Base-by-base conservation (phyloP, 352 stramenopile species). In the Phytophthora kernoviae region DNA sequence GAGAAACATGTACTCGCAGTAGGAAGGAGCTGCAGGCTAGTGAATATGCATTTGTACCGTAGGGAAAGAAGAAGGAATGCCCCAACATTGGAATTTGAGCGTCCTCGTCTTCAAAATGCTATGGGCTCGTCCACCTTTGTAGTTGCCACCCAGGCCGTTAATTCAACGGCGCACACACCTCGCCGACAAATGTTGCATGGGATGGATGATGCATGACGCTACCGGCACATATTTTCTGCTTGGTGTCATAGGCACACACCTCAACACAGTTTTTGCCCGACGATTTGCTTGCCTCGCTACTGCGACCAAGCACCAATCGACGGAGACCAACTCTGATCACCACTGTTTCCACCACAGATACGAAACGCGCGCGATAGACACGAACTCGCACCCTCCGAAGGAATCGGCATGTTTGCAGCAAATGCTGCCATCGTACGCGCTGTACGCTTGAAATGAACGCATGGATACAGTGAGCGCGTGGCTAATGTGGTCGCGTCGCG, bases 41-140 rank as follows among this genome's bases (percentile, higher is more conserved):
- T 69, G 58, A 43, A 51, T 52, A 58, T 73, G 53, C 47, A 62
- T 70, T 45, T 55, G 44, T 66, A 58, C 56, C 42, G 47, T 65
- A 67, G 17, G 39, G 40, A 37, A 60, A 5, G 15, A 60, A 5
- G 15, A 48, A 5, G 21, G 20, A 58, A 27, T 27, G 55, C 54
- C 70, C 70, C 64, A 70, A 70, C 60, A 70, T 61, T 18, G 65
- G 55, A 50, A 70, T 70, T 70, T 44, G 63, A 43, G 43, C 50
- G 33, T 52, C 58, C 65, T 22, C 8, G 42, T 32, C 20, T 48
- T 32, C 2, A 33, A 14, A 1, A 14, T n/a, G 24, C 2, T 5
- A 32, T 10, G 6, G 6, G 39, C 6, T 30, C 18, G 20, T 30
- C 8, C 17, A 7, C 8, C 14, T 46, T n/a, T n/a, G n/a, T n/a